Conservation (phyloP, 140 eudicot species). For the Ambrosia hybrid region DNA sequence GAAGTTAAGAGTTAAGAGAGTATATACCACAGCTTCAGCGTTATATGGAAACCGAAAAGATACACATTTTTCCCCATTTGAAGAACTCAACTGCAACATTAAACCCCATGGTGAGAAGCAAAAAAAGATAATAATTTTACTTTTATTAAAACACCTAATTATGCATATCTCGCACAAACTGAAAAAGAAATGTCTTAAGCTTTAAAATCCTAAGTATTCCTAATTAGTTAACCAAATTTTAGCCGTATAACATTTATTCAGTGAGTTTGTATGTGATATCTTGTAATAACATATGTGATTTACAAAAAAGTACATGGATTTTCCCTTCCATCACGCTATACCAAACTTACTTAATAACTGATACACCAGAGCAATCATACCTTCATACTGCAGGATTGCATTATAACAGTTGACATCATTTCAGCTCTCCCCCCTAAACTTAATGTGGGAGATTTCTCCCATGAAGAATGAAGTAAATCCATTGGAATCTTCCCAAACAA, state of each 20-base stretch:
- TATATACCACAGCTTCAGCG: constrained; percentile 55
- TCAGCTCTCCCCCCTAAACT: constrained; percentile 76
- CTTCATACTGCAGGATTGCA: constrained; percentile 79
- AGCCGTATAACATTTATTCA: neutral
- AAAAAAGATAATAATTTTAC: neutral
- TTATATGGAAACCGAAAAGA: constrained; percentile 63
- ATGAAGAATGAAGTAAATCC: constrained; percentile 67
- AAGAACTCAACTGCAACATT: constrained; percentile 56
- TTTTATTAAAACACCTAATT: constrained; percentile 4
- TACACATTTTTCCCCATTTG: constrained; percentile 60
- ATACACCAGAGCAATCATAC: constrained; percentile 38
- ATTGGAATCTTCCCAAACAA: constrained; percentile 82
- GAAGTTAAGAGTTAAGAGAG: constrained; percentile 9
- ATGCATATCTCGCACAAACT: neutral
- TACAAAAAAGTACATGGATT: neutral
- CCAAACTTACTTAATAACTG: neutral
- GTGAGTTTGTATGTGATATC: neutral
- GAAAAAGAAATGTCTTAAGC: neutral
- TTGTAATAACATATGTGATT: constrained; percentile 5
- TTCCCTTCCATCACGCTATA: neutral
- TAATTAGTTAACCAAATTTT: constrained; percentile 7
- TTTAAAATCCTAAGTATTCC: constrained; percentile 6
- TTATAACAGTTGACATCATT: constrained; percentile 66
- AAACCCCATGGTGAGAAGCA: constrained; percentile 16
- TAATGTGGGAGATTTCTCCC: constrained; percentile 73